A percentile compares a stretch with the other conserved stretches of the same genome.
phyloP scores from a whole-genome alignment of 176 grass and related monocot species.

The Oryza rufipogon region DNA sequence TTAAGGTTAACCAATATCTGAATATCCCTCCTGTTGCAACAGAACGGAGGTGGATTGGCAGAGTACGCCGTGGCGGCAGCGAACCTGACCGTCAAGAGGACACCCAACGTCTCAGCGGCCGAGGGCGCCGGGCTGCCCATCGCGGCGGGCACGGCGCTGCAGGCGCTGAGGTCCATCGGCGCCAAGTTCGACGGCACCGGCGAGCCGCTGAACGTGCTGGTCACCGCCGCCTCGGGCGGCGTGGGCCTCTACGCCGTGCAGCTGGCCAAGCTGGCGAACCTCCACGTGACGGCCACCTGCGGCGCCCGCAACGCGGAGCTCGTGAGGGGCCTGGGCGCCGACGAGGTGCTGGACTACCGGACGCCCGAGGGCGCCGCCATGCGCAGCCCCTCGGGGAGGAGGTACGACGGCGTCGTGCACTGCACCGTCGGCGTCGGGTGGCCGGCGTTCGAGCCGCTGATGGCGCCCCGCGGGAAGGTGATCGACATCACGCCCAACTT shows the following conservation, averaged over 20 bases:
- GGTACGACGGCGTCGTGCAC: constrained; percentile 64
- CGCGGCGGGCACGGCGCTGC: constrained; percentile 45
- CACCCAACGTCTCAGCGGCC: constrained; percentile 34
- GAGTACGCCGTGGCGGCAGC: constrained; percentile 52
- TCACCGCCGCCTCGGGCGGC: constrained; percentile 66
- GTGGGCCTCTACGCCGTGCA: constrained; percentile 58
- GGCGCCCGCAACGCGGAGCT: constrained; percentile 54
- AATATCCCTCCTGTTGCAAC: neutral
- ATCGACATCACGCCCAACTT: constrained; percentile 54
- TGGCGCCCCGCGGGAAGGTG: constrained; percentile 46
- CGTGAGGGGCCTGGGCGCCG: constrained; percentile 61
- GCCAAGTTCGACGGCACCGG: constrained; percentile 64
- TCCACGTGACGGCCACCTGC: constrained; percentile 69
- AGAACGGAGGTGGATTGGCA: constrained; percentile 65
- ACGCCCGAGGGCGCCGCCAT: constrained; percentile 56
- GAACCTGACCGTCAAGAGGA: constrained; percentile 44
- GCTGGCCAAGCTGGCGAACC: constrained; percentile 53
- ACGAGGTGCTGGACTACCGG: constrained; percentile 73
- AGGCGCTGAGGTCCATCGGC: constrained; percentile 37
- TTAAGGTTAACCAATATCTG: neutral
- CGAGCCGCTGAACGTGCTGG: constrained; percentile 46
- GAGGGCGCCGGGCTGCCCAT: constrained; percentile 59
- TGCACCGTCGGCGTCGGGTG: constrained; percentile 54
- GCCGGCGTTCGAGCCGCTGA: constrained; percentile 49
- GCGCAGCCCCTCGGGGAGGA: constrained; percentile 56